Percentiles rank a stretch among this genome's conserved stretches.
These are phyloP conservation scores for Cerrena zonata DNA, from an alignment of 1,284 basidiomycete species.

Conservation along the genomic window DNA sequence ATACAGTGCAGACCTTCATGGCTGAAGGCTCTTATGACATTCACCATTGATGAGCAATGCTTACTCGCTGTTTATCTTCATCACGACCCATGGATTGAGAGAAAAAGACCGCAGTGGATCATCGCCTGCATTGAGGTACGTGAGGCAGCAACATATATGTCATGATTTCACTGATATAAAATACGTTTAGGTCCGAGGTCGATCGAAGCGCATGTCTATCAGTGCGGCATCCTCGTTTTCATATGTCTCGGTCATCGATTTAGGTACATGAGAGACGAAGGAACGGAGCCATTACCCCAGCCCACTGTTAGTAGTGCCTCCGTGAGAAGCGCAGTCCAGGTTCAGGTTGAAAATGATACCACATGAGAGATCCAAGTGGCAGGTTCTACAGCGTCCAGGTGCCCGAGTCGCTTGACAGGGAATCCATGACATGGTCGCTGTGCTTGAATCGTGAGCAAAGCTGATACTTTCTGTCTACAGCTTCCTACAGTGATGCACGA, in stretches of 20 bases:
- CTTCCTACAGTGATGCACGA: neutral
- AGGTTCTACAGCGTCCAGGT: neutral
- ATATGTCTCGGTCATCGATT: neutral
- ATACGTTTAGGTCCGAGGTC: neutral
- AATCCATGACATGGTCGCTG: no score
- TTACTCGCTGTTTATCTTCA: no score
- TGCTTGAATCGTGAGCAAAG: neutral
- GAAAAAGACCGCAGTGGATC: no score
- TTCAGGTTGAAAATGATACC: neutral
- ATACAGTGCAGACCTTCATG: no score
- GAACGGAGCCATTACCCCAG: neutral
- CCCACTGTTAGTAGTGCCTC: neutral
- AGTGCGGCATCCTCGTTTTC: neutral
- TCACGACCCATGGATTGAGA: no score
- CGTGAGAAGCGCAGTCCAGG: constrained; percentile 2
- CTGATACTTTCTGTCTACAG: no score
- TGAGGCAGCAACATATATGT: no score
- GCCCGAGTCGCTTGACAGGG: no score
- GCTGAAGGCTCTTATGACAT: no score
- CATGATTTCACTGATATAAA: no score
- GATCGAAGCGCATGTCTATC: constrained; percentile 1
- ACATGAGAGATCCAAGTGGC: neutral
- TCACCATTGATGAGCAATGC: no score
- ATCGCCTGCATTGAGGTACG: no score
- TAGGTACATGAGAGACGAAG: constrained; percentile 1